Evolutionary conservation across 805 yeast species (phyloP).

Genomic region (Cyberlindnera veronae): DNA sequence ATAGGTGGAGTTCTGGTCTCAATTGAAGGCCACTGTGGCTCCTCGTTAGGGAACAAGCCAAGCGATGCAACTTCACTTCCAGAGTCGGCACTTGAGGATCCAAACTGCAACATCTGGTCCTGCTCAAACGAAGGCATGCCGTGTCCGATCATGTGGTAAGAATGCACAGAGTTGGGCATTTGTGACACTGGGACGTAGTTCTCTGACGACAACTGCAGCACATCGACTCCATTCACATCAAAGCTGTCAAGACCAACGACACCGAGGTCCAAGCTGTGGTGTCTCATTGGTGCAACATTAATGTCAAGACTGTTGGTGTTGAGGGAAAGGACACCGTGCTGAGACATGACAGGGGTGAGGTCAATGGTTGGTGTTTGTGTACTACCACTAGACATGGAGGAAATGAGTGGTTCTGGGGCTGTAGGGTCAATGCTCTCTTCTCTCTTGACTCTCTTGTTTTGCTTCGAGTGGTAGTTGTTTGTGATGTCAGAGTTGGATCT

Average conservation of each 20-base stretch:
- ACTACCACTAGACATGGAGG: not conserved
- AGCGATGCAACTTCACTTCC: too few species aligned
- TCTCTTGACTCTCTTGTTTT: slow-evolving; percentile 8
- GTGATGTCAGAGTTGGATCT: slow-evolving; percentile 22
- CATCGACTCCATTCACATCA: slow-evolving; percentile 10
- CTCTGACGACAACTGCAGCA: slow-evolving; percentile 15
- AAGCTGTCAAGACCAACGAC: slow-evolving; percentile 14
- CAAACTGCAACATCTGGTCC: too few species aligned
- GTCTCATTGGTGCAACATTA: slow-evolving; percentile 24
- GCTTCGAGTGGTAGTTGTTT: slow-evolving; percentile 13
- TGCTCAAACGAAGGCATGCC: too few species aligned
- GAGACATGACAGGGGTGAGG: slow-evolving; percentile 5
- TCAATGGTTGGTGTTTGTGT: not conserved
- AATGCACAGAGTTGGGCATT: not conserved
- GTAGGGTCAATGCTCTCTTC: slow-evolving; percentile 14
- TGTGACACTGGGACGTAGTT: slow-evolving; percentile 9
- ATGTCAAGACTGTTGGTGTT: slow-evolving; percentile 24
- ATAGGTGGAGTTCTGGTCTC: slow-evolving; percentile 18
- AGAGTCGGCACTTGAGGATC: too few species aligned
- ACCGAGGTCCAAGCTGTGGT: slow-evolving; percentile 25
- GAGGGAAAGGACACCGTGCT: slow-evolving; percentile 9
- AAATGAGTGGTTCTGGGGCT: not conserved
- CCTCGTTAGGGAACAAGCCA: not conserved
- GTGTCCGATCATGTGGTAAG: too few species aligned
- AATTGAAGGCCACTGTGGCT: slow-evolving; percentile 20